Conservation (phyloP, 371 early-diverging fungal genomes). For the Mortierella sp. region DNA sequence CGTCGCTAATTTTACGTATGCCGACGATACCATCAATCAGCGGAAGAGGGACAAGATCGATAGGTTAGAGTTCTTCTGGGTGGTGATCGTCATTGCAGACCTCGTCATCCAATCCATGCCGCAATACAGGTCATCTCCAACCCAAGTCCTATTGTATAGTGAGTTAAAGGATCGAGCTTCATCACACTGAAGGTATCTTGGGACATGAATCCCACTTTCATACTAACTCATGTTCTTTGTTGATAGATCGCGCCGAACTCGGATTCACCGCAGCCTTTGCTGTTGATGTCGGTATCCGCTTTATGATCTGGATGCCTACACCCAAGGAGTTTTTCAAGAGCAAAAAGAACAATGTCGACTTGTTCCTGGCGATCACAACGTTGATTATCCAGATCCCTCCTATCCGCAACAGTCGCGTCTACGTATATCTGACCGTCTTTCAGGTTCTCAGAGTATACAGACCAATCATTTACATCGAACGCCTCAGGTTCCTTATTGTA, state of each 20-base stretch:
- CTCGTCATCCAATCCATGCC: constrained; percentile 66
- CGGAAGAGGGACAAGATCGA: constrained; percentile 21
- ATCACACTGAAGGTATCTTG: not conserved
- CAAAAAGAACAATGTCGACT: constrained; percentile 62
- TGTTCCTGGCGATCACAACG: constrained; percentile 63
- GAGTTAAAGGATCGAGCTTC: not conserved
- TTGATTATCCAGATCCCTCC: constrained; percentile 65
- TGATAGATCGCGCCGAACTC: constrained; percentile 59
- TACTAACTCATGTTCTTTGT: not conserved
- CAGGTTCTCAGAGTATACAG: constrained; percentile 71
- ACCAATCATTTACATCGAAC: constrained; percentile 65
- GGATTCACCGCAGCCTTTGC: constrained; percentile 65
- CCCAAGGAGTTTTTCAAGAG: constrained; percentile 60
- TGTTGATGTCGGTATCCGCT: constrained; percentile 63
- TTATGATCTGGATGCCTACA: constrained; percentile 53
- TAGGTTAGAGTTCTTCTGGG: constrained; percentile 61
- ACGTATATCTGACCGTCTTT: constrained; percentile 72
- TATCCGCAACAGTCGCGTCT: constrained; percentile 56
- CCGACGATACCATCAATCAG: constrained; percentile 11
- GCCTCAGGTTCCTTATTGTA: constrained; percentile 65
- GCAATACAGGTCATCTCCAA: constrained; percentile 54
- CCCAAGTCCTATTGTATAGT: constrained; percentile 50
- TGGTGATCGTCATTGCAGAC: constrained; percentile 60
- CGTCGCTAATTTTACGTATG: constrained; percentile 30
- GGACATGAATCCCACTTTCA: not conserved